Evolutionary conservation across 1,284 basidiomycete genomes (phyloP).

Genomic region (Acaromyces ingoldii): DNA sequence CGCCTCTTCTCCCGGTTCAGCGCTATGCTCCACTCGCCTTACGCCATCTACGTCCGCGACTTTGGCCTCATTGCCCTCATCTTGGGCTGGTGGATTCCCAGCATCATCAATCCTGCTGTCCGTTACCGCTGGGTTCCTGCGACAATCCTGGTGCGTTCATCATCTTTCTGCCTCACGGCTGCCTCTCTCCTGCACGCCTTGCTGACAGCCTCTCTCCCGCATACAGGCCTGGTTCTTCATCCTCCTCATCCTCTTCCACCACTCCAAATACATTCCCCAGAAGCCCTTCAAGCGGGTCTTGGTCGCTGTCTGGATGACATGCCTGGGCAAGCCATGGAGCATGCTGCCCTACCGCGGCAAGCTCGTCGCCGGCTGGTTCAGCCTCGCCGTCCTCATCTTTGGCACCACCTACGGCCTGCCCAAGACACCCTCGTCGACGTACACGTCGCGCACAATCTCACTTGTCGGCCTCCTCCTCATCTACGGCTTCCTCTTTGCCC

Average conservation of each 20-base stretch:
- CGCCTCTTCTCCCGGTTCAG: background rate
- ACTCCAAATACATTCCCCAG: conserved; percentile 39
- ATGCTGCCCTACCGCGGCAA: conserved; percentile 29
- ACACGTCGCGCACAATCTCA: conserved; percentile 32
- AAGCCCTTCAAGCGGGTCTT: conserved; percentile 30
- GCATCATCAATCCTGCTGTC: conserved; percentile 10
- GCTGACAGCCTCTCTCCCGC: conserved; percentile 12
- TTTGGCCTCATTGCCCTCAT: conserved; percentile 16
- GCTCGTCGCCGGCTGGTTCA: conserved; percentile 31
- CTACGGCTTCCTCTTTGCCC: conserved; percentile 32
- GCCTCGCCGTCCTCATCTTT: conserved; percentile 34
- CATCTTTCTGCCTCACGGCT: background rate
- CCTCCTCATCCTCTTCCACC: conserved; percentile 46
- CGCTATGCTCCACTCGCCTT: conserved; percentile 8
- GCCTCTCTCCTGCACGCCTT: background rate
- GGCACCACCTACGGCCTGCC: conserved; percentile 41
- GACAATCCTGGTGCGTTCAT: conserved; percentile 3
- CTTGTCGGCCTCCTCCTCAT: conserved; percentile 39
- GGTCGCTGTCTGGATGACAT: conserved; percentile 20
- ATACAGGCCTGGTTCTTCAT: conserved; percentile 36
- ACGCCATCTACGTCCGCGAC: conserved; percentile 14
- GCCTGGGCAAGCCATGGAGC: conserved; percentile 27
- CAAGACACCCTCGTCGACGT: conserved; percentile 25
- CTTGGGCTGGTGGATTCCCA: conserved; percentile 17
- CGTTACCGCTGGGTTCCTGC: conserved; percentile 11